A percentile compares a stretch with the other conserved stretches of the same genome.
These are phyloP conservation scores for Trichoderma semiorbis DNA, from an alignment of 2,329 filamentous ascomycete genomes.

Conservation along the genomic window DNA sequence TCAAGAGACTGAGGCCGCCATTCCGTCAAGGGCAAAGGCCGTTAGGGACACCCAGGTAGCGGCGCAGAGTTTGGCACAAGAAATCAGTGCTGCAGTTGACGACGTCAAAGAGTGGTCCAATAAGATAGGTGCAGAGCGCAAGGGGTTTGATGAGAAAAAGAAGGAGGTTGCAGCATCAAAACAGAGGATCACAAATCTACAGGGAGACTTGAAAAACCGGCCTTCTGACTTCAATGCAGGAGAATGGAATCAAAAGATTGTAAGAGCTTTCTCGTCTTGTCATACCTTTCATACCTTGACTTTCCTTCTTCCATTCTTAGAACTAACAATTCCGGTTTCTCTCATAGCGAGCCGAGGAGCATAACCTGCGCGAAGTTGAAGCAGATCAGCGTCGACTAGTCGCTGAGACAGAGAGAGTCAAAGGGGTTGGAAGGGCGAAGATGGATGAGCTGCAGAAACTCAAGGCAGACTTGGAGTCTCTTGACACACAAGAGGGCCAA, in stretches of 20 bases:
- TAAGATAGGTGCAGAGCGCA: conserved; percentile 50
- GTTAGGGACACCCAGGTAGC: conserved; percentile 53
- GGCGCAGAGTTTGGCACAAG: conserved; percentile 43
- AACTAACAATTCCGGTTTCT: background rate
- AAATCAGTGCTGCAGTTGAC: conserved; percentile 35
- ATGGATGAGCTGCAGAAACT: conserved; percentile 37
- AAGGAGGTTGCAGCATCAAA: conserved; percentile 49
- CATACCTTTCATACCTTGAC: background rate
- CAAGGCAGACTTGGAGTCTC: conserved; percentile 49
- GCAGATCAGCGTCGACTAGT: conserved; percentile 37
- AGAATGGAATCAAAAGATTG: conserved; percentile 70
- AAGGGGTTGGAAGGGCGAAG: conserved; percentile 40
- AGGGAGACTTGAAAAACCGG: conserved; percentile 58
- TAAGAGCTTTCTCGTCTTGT: conserved; percentile 37
- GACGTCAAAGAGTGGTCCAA: conserved; percentile 42
- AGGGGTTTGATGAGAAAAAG: conserved; percentile 48
- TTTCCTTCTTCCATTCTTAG: conserved; percentile 17
- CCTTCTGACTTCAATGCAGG: conserved; percentile 65
- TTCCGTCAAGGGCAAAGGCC: conserved; percentile 51
- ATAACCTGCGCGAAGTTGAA: conserved; percentile 51
- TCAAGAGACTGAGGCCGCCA: conserved; percentile 51
- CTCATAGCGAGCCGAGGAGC: conserved; percentile 58
- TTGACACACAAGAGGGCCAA: conserved; percentile 74
- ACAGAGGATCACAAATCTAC: conserved; percentile 58
- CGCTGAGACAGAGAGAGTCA: conserved; percentile 41